Conservation (phyloP, 139 green algal genomes). For the Micromonas commoda region DNA sequence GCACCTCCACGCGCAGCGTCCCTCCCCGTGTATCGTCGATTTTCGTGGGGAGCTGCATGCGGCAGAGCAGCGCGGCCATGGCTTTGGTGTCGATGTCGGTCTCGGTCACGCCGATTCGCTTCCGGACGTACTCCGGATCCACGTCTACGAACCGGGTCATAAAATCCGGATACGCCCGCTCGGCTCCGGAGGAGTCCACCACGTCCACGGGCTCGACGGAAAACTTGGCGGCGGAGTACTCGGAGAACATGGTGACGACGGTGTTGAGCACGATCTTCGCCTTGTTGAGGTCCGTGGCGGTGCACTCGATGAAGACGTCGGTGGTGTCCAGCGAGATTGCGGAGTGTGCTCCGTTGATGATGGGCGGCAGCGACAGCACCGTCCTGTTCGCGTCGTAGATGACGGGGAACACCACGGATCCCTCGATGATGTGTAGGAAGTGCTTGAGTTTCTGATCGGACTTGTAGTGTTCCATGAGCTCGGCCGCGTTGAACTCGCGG, state of each 20-base stretch:
- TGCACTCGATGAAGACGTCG: constrained; percentile 98
- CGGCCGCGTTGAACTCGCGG: constrained; percentile 67
- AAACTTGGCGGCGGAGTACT: constrained; percentile 85
- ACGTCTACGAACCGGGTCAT: constrained; percentile 44
- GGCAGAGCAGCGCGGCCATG: constrained; percentile 62
- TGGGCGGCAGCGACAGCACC: constrained; percentile 90
- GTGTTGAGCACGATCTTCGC: constrained; percentile 84
- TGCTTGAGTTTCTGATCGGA: constrained; percentile 82
- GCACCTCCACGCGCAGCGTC: constrained; percentile 43
- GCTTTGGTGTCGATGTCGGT: constrained; percentile 44
- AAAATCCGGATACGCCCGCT: constrained; percentile 73
- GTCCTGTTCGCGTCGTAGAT: constrained; percentile 79
- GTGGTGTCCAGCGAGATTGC: constrained; percentile 81
- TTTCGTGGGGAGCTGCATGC: constrained; percentile 73
- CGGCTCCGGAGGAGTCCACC: constrained; percentile 44
- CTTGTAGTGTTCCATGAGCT: constrained; percentile 78
- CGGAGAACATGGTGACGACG: constrained; percentile 81
- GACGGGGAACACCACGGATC: constrained; percentile 88
- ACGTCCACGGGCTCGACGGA: constrained; percentile 93
- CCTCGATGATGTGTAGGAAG: constrained; percentile 92
- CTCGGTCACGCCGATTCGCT: constrained; percentile 65
- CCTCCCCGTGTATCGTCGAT: constrained; percentile 20
- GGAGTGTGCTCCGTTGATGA: constrained; percentile 95
- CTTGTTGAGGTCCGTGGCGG: constrained; percentile 94
- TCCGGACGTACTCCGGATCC: constrained; percentile 71